Conservation (phyloP, 2,329 filamentous ascomycete species). For the Aspergillus costaricaensis region DNA sequence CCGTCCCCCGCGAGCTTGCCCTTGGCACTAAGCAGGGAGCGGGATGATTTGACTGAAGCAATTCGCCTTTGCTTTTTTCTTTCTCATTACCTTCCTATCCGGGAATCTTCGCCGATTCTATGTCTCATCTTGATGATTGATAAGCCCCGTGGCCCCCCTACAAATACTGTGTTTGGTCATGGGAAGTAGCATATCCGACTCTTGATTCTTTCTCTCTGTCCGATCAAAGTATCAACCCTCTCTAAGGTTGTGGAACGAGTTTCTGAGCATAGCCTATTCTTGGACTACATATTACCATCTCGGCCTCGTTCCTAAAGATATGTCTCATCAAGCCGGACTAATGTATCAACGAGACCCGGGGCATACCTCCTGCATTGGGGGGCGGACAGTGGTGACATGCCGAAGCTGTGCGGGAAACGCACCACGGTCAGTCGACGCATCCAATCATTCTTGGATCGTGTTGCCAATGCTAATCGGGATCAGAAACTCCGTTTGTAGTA, state of each 20-base stretch:
- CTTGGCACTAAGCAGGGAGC: constrained; percentile 22
- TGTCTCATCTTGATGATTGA: constrained; percentile 1
- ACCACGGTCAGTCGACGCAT: constrained; percentile 30
- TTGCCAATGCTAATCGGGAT: background rate
- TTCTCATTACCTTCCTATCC: constrained; percentile 2
- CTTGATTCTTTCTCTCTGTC: background rate
- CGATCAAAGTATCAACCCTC: background rate
- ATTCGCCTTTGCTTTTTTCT: constrained; percentile 8
- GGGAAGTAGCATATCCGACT: background rate
- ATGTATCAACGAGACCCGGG: constrained; percentile 32
- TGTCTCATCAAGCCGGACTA: constrained; percentile 22
- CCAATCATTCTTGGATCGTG: background rate
- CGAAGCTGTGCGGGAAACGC: constrained; percentile 41
- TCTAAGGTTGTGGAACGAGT: background rate
- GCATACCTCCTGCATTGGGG: constrained; percentile 38
- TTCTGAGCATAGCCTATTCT: background rate
- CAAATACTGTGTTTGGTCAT: background rate
- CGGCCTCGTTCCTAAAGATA: constrained; percentile 12
- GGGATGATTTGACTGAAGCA: constrained; percentile 19
- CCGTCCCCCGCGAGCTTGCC: constrained; percentile 10
- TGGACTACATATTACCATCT: background rate
- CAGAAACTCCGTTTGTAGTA: constrained; percentile 30
- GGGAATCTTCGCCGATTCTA: background rate
- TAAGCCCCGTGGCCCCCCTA: background rate
- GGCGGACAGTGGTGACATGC: constrained; percentile 37